A percentile compares a stretch with the other conserved stretches of the same genome.
Evolutionary conservation across 306 rosid genomes (phyloP).

Genomic region (Citrullus mucosospermus): DNA sequence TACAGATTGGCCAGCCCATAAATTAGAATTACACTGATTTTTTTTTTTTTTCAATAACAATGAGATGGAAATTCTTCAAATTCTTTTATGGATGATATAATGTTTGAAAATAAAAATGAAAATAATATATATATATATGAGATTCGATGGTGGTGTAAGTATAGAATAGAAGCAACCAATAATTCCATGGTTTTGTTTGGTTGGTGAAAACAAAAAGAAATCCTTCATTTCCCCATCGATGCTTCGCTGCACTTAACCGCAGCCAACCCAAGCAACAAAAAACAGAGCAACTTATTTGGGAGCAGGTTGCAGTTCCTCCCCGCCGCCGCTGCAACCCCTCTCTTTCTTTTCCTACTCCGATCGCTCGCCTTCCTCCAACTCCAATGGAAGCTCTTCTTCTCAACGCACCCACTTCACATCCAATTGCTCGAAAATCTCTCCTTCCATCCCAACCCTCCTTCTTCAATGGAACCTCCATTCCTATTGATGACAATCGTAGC

Average conservation of each 20-base stretch:
- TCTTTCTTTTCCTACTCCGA: background rate
- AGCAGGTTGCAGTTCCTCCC: background rate
- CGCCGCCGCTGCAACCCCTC: background rate
- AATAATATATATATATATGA: too few relatives aligned
- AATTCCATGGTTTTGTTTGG: too few relatives aligned
- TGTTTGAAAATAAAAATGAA: too few relatives aligned
- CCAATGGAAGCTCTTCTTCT: conserved; percentile 47
- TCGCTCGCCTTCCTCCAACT: background rate
- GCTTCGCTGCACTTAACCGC: background rate
- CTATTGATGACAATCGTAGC: background rate
- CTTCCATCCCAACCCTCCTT: background rate
- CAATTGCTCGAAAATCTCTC: conserved; percentile 9
- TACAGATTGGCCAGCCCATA: too few relatives aligned
- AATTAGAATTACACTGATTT: too few relatives aligned
- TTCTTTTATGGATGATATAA: too few relatives aligned
- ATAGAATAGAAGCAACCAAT: too few relatives aligned
- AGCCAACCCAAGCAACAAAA: background rate
- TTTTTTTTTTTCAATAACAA: too few relatives aligned
- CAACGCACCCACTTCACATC: conserved; percentile 14
- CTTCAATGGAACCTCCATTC: background rate
- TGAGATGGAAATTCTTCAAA: too few relatives aligned
- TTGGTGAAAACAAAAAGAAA: too few relatives aligned
- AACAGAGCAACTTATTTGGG: background rate
- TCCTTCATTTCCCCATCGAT: too few relatives aligned
- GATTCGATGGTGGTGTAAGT: too few relatives aligned